phyloP scores from a whole-genome alignment of 352 stramenopile species.

The Pythium volutum region DNA sequence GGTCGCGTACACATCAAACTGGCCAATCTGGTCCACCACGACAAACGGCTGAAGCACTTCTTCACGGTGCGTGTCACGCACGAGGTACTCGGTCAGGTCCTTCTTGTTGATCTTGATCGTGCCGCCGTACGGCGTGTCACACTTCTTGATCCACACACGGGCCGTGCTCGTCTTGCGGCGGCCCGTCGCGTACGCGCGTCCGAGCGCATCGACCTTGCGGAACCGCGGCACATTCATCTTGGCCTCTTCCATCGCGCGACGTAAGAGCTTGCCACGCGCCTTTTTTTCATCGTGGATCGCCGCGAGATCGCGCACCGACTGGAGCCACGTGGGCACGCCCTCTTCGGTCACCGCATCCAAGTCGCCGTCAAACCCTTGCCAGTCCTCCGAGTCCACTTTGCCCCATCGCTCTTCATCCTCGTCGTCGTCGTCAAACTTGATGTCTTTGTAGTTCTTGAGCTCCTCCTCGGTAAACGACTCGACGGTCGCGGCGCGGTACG shows the following conservation, averaged over 20 bases:
- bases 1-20: slow-evolving; percentile 91
- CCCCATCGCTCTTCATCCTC: slow-evolving; percentile 73
- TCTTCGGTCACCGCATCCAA: slow-evolving; percentile 73
- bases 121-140: slow-evolving; percentile 69
- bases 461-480: slow-evolving; percentile 40
- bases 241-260: slow-evolving; percentile 61
- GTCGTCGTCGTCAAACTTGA: slow-evolving; percentile 31
- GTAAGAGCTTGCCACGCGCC: slow-evolving; percentile 62
- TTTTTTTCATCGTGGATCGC: slow-evolving; percentile 62
- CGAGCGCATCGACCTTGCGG: slow-evolving; percentile 69
- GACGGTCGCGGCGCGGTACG: slow-evolving; percentile 19
- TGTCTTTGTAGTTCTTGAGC: slow-evolving; percentile 20
- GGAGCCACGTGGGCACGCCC: slow-evolving; percentile 76
- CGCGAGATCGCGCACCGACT: slow-evolving; percentile 73
- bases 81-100: slow-evolving; percentile 93
- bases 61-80: slow-evolving; percentile 88
- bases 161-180: slow-evolving; percentile 93
- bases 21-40: slow-evolving; percentile 63
- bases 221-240: slow-evolving; percentile 74
- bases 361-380: slow-evolving; percentile 79
- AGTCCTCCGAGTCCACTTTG: slow-evolving; percentile 62
- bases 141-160: slow-evolving; percentile 92
- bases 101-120: slow-evolving; percentile 93
- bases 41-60: slow-evolving; percentile 83
- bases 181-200: slow-evolving; percentile 88